A percentile compares a stretch with the other conserved stretches of the same genome.
phyloP scores from a whole-genome alignment of 2,329 filamentous ascomycete genomes.

The Sarocladiaceae sp. region DNA sequence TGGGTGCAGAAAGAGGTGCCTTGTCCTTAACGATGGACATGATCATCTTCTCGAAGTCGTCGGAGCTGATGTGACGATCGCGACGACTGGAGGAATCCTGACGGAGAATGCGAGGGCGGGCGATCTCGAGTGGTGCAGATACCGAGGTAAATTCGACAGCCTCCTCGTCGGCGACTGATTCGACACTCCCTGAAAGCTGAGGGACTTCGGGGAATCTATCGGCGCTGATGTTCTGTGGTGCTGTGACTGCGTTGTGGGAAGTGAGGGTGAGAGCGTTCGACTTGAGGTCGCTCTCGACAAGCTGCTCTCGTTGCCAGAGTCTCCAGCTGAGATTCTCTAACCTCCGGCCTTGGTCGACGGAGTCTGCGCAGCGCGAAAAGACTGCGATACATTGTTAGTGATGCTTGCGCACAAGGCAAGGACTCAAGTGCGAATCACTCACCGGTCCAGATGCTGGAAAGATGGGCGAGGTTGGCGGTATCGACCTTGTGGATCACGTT shows the following conservation, averaged over 20 bases:
- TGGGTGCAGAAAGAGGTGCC: slow-evolving; percentile 43
- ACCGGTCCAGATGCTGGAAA: slow-evolving; percentile 98
- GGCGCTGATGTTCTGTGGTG: slow-evolving; percentile 44
- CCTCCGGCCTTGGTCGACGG: slow-evolving; percentile 84
- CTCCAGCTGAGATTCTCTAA: slow-evolving; percentile 96
- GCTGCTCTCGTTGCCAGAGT: slow-evolving; percentile 78
- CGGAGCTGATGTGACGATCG: slow-evolving; percentile 88
- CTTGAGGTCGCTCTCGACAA: slow-evolving; percentile 67
- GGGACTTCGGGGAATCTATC: slow-evolving; percentile 51
- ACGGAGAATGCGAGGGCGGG: slow-evolving; percentile 61
- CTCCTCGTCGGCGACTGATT: slow-evolving; percentile 66
- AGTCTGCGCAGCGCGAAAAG: slow-evolving; percentile 89
- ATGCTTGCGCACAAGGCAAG: slow-evolving; percentile 15
- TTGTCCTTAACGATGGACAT: slow-evolving; percentile 87
- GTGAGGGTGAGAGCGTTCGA: slow-evolving; percentile 36
- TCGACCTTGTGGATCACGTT: slow-evolving; percentile 92
- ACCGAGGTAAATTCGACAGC: slow-evolving; percentile 50
- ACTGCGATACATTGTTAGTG: slow-evolving; percentile 47
- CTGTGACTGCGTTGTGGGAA: slow-evolving; percentile 32
- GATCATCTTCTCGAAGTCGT: slow-evolving; percentile 90
- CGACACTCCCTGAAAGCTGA: slow-evolving; percentile 70
- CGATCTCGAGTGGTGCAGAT: slow-evolving; percentile 50
- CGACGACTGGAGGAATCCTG: slow-evolving; percentile 70
- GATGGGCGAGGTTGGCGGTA: slow-evolving; percentile 83
- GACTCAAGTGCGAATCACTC: slow-evolving; percentile 33